phyloP scores from a whole-genome alignment of 2,329 filamentous ascomycete genomes.

The Pseudocercospora pini-densiflorae region DNA sequence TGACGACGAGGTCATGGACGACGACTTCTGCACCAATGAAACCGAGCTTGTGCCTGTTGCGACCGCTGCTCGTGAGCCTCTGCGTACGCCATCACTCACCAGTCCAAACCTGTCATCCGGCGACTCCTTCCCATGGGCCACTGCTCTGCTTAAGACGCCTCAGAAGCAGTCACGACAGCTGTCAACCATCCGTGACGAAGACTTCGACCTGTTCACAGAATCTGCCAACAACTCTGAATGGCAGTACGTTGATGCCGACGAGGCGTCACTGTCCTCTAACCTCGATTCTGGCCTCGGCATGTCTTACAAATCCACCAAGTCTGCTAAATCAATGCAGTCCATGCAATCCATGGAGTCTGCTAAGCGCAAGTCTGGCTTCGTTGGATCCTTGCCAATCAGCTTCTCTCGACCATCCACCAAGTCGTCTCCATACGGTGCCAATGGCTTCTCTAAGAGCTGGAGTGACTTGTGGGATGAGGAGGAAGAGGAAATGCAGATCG shows the following conservation, averaged over 20 bases:
- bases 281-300: slow-evolving; percentile 80
- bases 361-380: slow-evolving; percentile 73
- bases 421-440: slow-evolving; percentile 53
- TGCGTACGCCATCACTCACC: slow-evolving; percentile 93
- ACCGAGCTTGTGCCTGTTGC: slow-evolving; percentile 74
- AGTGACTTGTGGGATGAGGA: slow-evolving; percentile 98
- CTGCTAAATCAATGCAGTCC: slow-evolving; percentile 47
- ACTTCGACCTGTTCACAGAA: slow-evolving; percentile 84
- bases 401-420: slow-evolving; percentile 63
- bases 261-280: slow-evolving; percentile 81
- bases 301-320: slow-evolving; percentile 75
- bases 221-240: slow-evolving; percentile 68
- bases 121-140: slow-evolving; percentile 93
- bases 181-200: slow-evolving; percentile 79
- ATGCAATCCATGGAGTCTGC: slow-evolving; percentile 52
- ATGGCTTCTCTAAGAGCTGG: slow-evolving; percentile 93
- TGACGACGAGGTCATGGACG: slow-evolving; percentile 86
- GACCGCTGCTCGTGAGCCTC: slow-evolving; percentile 86
- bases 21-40: slow-evolving; percentile 84
- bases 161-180: slow-evolving; percentile 77
- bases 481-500: slow-evolving; percentile 70
- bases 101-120: slow-evolving; percentile 76
- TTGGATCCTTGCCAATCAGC: slow-evolving; percentile 72
- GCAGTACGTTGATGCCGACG: slow-evolving; percentile 78
- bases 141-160: slow-evolving; percentile 79